Percentiles rank a stretch among this genome's conserved stretches.
Conservation (phyloP, 202 grass and related monocot species). For the Panicum virgatum region DNA sequence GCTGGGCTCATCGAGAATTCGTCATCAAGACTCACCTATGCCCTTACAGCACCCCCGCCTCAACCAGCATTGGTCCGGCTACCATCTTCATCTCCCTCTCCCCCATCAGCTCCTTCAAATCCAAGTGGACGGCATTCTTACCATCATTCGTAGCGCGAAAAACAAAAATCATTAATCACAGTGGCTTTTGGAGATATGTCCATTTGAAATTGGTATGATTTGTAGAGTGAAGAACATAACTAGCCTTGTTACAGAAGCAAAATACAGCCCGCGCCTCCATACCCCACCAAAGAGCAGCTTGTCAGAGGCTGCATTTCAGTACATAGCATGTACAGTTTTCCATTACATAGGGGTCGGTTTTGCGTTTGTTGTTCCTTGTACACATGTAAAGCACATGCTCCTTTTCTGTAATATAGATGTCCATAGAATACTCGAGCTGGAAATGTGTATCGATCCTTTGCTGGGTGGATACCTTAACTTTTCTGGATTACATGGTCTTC, state of each 20-base stretch:
- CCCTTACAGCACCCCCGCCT: conserved; percentile 77
- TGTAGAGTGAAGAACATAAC: background rate
- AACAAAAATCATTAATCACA: background rate
- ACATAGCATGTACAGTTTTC: conserved; percentile 71
- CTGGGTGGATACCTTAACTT: background rate
- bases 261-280: background rate
- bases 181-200: background rate
- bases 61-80: conserved; percentile 64
- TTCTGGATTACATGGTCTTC: background rate
- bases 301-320: conserved; percentile 29
- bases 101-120: conserved; percentile 43
- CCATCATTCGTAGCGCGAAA: conserved; percentile 33
- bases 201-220: conserved; percentile 8
- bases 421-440: conserved; percentile 38
- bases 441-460: conserved; percentile 36
- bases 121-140: conserved; percentile 63
- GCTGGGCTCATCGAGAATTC: conserved; percentile 95
- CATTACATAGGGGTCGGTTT: conserved; percentile 43
- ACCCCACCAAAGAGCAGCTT: background rate
- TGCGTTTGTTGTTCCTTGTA: conserved; percentile 38
- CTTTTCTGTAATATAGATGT: conserved; percentile 41
- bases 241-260: conserved; percentile 5
- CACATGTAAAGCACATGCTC: conserved; percentile 51
- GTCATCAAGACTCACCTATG: conserved; percentile 80
- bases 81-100: conserved; percentile 52